phyloP scores from a whole-genome alignment of 345 rosid species.

The Mangifera indica region DNA sequence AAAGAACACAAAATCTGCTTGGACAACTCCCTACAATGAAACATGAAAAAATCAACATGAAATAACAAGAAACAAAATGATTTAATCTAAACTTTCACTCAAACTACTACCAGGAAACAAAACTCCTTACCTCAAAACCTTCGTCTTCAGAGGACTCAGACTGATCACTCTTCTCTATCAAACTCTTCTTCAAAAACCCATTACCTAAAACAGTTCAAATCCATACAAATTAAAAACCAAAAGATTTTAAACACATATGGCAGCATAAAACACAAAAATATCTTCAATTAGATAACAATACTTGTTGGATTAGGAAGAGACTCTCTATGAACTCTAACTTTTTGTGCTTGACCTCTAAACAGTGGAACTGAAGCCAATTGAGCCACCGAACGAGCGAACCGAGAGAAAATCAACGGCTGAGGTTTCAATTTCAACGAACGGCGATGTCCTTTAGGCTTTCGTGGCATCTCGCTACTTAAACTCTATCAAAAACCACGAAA shows the following conservation, averaged over 20 bases:
- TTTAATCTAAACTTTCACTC: background rate
- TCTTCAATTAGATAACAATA: conserved; percentile 11
- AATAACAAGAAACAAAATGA: background rate
- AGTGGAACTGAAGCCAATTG: conserved; percentile 33
- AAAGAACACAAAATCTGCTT: conserved; percentile 90
- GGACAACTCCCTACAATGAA: conserved; percentile 57
- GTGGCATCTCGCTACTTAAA: conserved; percentile 45
- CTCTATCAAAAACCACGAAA: background rate
- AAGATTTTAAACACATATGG: conserved; percentile 4
- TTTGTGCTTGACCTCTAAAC: conserved; percentile 30
- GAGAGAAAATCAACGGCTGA: conserved; percentile 64
- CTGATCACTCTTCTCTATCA: conserved; percentile 21
- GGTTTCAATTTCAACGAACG: conserved; percentile 15
- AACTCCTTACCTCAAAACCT: conserved; percentile 50
- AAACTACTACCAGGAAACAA: background rate
- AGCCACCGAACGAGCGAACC: conserved; percentile 68
- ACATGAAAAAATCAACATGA: background rate
- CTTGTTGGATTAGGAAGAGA: conserved; percentile 33
- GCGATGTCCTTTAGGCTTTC: conserved; percentile 37
- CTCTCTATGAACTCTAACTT: conserved; percentile 18
- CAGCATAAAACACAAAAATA: background rate
- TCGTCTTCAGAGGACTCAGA: conserved; percentile 61
- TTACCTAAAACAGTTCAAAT: conserved; percentile 22
- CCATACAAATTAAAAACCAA: background rate
- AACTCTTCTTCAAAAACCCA: conserved; percentile 23